Evolutionary conservation across 139 green algal species (phyloP).

Genomic region (Pleodorina starrii): DNA sequence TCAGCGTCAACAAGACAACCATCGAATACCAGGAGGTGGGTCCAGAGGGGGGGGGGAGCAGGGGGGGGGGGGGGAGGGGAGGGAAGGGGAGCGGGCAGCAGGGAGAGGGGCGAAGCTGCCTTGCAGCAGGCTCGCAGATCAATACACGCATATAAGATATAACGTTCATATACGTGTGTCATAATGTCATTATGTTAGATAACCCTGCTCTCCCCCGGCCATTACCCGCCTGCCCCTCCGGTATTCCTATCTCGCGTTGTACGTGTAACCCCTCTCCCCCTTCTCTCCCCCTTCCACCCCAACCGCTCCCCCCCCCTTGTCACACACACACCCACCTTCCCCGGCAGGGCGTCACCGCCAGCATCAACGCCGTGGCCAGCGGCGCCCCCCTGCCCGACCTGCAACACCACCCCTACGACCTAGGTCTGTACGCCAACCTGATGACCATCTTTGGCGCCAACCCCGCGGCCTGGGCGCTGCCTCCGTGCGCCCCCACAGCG

Average conservation of each 20-base stretch:
- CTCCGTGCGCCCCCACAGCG: neutral
- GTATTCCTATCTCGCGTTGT: neutral
- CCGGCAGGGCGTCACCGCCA: constrained; percentile 54
- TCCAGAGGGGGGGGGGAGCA: neutral
- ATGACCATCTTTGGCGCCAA: constrained; percentile 37
- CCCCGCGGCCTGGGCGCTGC: constrained; percentile 23
- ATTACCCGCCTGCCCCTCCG: neutral
- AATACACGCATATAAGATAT: too few species aligned
- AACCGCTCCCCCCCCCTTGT: neutral
- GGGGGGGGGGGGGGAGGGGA: neutral
- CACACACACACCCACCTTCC: neutral
- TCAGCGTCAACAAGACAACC: constrained; percentile 86
- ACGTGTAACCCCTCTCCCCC: neutral
- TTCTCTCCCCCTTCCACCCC: neutral
- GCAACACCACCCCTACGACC: constrained; percentile 54
- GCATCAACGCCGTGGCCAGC: constrained; percentile 11
- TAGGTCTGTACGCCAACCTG: constrained; percentile 53
- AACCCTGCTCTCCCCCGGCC: too few species aligned
- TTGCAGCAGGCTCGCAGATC: too few species aligned
- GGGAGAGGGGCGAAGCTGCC: too few species aligned
- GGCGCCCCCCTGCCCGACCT: neutral
- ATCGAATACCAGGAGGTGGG: constrained; percentile 86
- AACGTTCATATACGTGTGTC: too few species aligned
- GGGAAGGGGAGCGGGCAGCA: neutral
- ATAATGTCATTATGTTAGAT: too few species aligned